Evolutionary conservation across 768 basidiomycete genomes (phyloP), one percentile per base, ranked within the genome.

Genomic region (Agaricus blazei): DNA sequence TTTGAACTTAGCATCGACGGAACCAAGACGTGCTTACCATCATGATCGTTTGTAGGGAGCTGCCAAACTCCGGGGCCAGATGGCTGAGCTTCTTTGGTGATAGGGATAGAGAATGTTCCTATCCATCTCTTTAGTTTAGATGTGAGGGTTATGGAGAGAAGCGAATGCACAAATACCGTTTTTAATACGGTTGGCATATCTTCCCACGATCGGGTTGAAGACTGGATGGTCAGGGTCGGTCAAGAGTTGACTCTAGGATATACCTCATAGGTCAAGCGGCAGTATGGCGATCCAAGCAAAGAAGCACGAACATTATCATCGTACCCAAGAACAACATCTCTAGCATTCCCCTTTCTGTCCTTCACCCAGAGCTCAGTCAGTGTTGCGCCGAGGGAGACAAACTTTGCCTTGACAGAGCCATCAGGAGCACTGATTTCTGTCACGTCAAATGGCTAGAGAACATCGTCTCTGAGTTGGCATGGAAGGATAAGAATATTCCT

Each of bases 291-390:
- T 1, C 4, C 7, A 38, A 26, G 3, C 46, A 29, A 52, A 9
- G 51, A 19, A 19, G 29, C 59, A 68, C 69, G 54, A 48, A 77
- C 77, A 52, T 76, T 78, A 60, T 83, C 76, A 59, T 83, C 81
- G 58, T 81, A 84, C 1, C 82, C 82, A 1, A 83, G 68, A 19
- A 83, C 68, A 9, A 85, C 74, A 63, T 84, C 81, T 46, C 77
- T 68, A 4, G 69, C 56, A n/a, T 70, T 70, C 3, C 78, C 78
- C 51, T 68, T 59, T 64, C 71, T 79, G 62, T 82, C 81, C 55
- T 78, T 77, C 2, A 81, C 79, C 77, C 76, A 79, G 3, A 84
- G 65, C 57, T 81, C 75, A 2, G 80, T 80, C 63, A 83, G 59
- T 1, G 79, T 82, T 27, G 82, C 77, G 4, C 83, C 82, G 52